Conservation (phyloP, 495 filamentous ascomycete genomes). For the Penicillium coffeae region DNA sequence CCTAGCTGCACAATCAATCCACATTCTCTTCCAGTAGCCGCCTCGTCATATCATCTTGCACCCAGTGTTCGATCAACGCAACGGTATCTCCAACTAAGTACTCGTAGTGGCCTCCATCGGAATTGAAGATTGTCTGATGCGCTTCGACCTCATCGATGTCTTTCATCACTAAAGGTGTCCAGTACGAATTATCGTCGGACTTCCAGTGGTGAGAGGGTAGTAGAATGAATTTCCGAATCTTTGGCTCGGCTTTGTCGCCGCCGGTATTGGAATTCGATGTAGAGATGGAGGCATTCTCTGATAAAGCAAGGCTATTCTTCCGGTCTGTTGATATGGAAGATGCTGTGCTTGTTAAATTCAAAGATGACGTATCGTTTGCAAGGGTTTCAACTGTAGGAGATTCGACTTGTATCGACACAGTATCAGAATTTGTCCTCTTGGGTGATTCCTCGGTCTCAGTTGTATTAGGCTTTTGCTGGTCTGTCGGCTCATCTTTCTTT, state of each 20-base stretch:
- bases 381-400: not conserved
- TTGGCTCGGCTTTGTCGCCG: conserved; percentile 25
- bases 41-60: conserved; percentile 46
- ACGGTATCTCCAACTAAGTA: conserved; percentile 71
- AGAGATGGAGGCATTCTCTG: conserved; percentile 11
- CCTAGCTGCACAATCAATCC: not conserved
- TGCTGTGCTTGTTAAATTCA: not conserved
- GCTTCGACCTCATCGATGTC: conserved; percentile 81
- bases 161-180: conserved; percentile 75
- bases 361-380: not conserved
- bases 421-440: conserved; percentile 2
- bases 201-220: conserved; percentile 53
- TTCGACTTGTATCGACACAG: not conserved
- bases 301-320: conserved; percentile 1
- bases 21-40: conserved; percentile 13
- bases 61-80: conserved; percentile 66
- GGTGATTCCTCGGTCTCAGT: not conserved
- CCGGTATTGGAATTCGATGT: conserved; percentile 5
- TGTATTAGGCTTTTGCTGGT: not conserved
- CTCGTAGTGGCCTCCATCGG: conserved; percentile 62
- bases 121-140: conserved; percentile 79
- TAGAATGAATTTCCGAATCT: conserved; percentile 74
- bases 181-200: conserved; percentile 55
- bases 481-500: not conserved
- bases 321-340: conserved; percentile 8